Conservation (phyloP, 768 basidiomycete genomes). For the Rhodotorula diobovata region DNA sequence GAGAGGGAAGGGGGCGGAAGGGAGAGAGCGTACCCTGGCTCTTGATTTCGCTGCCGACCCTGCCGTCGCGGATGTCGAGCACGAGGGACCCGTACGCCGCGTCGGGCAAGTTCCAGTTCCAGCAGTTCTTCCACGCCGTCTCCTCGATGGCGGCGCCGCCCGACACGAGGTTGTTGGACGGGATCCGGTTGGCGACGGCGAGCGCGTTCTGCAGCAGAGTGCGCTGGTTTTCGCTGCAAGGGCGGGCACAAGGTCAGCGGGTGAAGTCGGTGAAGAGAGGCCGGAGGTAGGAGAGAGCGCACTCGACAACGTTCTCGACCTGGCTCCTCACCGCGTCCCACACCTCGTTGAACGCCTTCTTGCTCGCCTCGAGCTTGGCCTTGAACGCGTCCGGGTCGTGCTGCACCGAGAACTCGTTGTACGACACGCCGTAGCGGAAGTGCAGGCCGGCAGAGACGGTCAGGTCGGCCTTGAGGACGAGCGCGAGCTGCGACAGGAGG, state of each 20-base stretch:
- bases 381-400: constrained; percentile 81
- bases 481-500: constrained; percentile 79
- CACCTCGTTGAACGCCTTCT: constrained; percentile 80
- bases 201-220: constrained; percentile 83
- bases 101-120: constrained; percentile 98
- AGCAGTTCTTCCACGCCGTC: constrained; percentile 95
- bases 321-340: constrained; percentile 90
- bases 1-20: not conserved
- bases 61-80: constrained; percentile 82
- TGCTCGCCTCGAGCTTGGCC: constrained; percentile 69
- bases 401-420: constrained; percentile 95
- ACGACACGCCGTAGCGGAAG: constrained; percentile 92
- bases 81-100: constrained; percentile 86
- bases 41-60: constrained; percentile 85
- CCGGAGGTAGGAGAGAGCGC: not conserved
- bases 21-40: constrained; percentile 65
- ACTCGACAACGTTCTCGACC: constrained; percentile 83
- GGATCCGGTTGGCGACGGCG: constrained; percentile 74
- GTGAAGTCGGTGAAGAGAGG: too few relatives aligned
- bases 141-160: constrained; percentile 66
- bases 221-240: constrained; percentile 67
- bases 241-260: too few relatives aligned
- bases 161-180: constrained; percentile 52
- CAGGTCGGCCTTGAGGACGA: constrained; percentile 87
- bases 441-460: constrained; percentile 91